phyloP scores from a whole-genome alignment of 2,329 filamentous ascomycete genomes.

The Aspergillus melleus region DNA sequence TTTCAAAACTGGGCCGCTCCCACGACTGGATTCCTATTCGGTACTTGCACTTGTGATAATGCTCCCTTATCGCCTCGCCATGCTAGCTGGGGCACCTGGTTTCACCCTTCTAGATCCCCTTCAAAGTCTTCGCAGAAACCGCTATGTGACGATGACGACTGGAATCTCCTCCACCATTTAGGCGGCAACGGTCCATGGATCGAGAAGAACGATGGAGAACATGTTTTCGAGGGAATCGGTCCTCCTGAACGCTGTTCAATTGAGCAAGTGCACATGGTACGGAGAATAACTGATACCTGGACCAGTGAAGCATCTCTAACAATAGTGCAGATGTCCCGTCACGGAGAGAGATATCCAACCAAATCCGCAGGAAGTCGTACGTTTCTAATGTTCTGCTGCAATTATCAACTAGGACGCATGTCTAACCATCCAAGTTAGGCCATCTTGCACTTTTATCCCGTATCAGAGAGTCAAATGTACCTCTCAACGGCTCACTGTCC shows the following conservation, averaged over 20 bases:
- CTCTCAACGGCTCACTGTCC: constrained; percentile 51
- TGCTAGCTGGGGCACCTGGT: constrained; percentile 24
- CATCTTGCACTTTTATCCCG: constrained; percentile 51
- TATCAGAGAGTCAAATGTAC: constrained; percentile 43
- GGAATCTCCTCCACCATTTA: constrained; percentile 55
- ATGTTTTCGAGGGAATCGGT: constrained; percentile 36
- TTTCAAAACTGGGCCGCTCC: constrained; percentile 4
- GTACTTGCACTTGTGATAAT: neutral
- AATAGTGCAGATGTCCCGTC: constrained; percentile 53
- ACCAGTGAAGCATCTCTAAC: constrained; percentile 6
- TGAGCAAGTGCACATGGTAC: constrained; percentile 61
- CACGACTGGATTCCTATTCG: neutral
- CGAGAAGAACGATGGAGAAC: constrained; percentile 45
- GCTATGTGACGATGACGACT: constrained; percentile 27
- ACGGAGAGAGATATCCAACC: constrained; percentile 60
- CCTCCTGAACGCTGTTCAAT: constrained; percentile 52
- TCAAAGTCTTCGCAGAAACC: neutral
- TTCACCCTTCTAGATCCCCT: constrained; percentile 11
- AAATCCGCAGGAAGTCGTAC: constrained; percentile 50
- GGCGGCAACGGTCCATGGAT: constrained; percentile 59
- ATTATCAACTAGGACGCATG: neutral
- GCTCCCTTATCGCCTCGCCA: constrained; percentile 9
- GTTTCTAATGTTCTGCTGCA: constrained; percentile 24
- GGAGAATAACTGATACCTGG: neutral
- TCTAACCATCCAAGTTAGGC: constrained; percentile 28